These are phyloP conservation scores for Boletus pseudopeckii DNA, from an alignment of 768 basidiomycete genomes.

Conservation along the genomic window DNA sequence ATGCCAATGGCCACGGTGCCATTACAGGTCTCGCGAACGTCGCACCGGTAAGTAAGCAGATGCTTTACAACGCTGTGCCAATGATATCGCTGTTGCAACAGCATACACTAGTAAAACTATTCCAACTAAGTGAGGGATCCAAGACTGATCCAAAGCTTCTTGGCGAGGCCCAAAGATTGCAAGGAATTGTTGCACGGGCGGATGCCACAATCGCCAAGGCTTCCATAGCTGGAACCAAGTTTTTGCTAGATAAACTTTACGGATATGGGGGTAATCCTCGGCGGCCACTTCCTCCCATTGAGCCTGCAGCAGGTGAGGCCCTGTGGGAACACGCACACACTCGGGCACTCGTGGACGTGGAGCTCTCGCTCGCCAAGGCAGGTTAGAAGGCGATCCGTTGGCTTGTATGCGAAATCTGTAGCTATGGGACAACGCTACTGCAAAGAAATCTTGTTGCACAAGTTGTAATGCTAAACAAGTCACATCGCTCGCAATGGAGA, in stretches of 20 bases:
- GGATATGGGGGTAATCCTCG: slow-evolving; percentile 84
- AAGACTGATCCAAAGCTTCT: slow-evolving; percentile 54
- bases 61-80: not conserved
- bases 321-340: slow-evolving; percentile 75
- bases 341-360: slow-evolving; percentile 61
- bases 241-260: slow-evolving; percentile 63
- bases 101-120: slow-evolving; percentile 58
- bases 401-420: not conserved
- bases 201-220: slow-evolving; percentile 78
- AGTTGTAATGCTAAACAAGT: not conserved
- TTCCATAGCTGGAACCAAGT: slow-evolving; percentile 83
- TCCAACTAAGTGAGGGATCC: slow-evolving; percentile 57
- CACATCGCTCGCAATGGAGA: not conserved
- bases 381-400: not conserved
- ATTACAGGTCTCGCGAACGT: slow-evolving; percentile 89
- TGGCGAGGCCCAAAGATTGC: slow-evolving; percentile 66
- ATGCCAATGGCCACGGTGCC: slow-evolving; percentile 78
- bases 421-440: not conserved
- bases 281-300: slow-evolving; percentile 70
- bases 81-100: slow-evolving; percentile 27
- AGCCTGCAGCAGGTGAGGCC: slow-evolving; percentile 48
- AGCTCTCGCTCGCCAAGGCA: slow-evolving; percentile 50
- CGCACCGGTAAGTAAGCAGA: slow-evolving; percentile 54
- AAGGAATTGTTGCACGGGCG: slow-evolving; percentile 76
- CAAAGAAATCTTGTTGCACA: no score